These are phyloP conservation scores for Pelargonium fulgidum DNA, from an alignment of 441 rosid species.

Conservation along the genomic window DNA sequence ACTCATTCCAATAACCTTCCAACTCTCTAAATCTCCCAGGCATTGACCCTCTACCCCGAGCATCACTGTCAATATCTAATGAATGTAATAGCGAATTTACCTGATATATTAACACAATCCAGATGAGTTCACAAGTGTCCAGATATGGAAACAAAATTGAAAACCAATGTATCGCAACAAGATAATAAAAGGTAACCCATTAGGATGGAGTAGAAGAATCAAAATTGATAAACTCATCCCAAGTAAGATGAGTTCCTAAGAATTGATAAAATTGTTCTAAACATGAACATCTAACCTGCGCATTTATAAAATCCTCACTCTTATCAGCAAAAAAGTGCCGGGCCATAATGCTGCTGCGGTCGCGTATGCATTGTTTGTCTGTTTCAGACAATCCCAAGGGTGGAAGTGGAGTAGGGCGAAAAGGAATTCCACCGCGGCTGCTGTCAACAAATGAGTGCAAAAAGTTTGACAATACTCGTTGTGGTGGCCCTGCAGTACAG, in stretches of 20 bases:
- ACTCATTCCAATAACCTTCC: slow-evolving; percentile 92
- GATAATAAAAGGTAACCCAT: not conserved
- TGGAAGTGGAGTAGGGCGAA: slow-evolving; percentile 75
- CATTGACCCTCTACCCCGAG: slow-evolving; percentile 55
- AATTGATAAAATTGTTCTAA: not conserved
- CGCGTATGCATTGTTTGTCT: slow-evolving; percentile 93
- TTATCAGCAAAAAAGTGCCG: slow-evolving; percentile 84
- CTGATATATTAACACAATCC: slow-evolving; percentile 32
- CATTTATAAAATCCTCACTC: slow-evolving; percentile 79
- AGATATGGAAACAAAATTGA: not conserved
- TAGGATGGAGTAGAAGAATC: not conserved
- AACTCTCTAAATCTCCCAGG: slow-evolving; percentile 74
- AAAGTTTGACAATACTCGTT: slow-evolving; percentile 74
- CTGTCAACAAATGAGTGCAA: slow-evolving; percentile 91
- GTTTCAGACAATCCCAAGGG: slow-evolving; percentile 72
- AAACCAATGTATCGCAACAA: not conserved
- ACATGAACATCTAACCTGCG: slow-evolving; percentile 48
- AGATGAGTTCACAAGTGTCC: slow-evolving; percentile 1
- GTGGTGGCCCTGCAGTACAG: slow-evolving; percentile 78
- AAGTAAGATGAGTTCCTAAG: not conserved
- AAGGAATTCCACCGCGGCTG: slow-evolving; percentile 75
- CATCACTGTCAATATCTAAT: slow-evolving; percentile 72
- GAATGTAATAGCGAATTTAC: slow-evolving; percentile 82
- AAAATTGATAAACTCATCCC: not conserved
- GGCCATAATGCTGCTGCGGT: slow-evolving; percentile 96